Base-by-base conservation (phyloP, 208 protist species). In the Kentomonas sorsogonicus region DNA sequence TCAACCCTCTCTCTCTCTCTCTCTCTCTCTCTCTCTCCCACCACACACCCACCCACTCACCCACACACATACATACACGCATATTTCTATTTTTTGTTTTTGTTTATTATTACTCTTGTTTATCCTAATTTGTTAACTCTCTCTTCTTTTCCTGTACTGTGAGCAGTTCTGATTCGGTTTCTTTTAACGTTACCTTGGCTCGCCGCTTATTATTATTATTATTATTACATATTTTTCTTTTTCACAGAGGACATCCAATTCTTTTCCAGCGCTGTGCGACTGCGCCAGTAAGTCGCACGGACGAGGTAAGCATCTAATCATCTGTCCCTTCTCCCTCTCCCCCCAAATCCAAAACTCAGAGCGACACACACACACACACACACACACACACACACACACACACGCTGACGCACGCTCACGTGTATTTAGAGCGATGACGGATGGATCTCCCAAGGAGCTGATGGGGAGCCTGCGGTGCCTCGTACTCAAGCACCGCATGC, bases 401-500 rank as follows among this genome's bases (percentile, higher is more conserved):
- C 9, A 5, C 7, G 20, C 25, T 50, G 25, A 29, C 44, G 25
- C 20, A 13, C 5, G 11, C 11, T 5, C 7, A n/a, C n/a, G n/a
- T n/a, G n/a, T n/a, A n/a, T n/a, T n/a, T n/a, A n/a, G n/a, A n/a
- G n/a, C n/a, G 38, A 22, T 29, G 46, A 10, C 46, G 23, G 36
- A 22, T 15, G 20, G 5, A 23, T 5, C 46, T 36, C 45, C 29
- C 7, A 48, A 22, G 11, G 18, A 34, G 3, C 25, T 71, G 23
- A 91, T 94, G 83, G 87, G 87, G n/a, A 45, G 72, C 44, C 67
- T 91, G 44, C 83, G 75, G 11, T 89, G 80, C 44, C 47, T 72
- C 16, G 55, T 82, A n/a, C 72, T 70, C 20, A 69, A 63, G 34
- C 77, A 68, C 27, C 71, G 70, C 15, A 61, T 23, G n/a, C 60